phyloP scores from a whole-genome alignment of 2,329 filamentous ascomycete genomes.

The Arthrinium puccinioides region DNA sequence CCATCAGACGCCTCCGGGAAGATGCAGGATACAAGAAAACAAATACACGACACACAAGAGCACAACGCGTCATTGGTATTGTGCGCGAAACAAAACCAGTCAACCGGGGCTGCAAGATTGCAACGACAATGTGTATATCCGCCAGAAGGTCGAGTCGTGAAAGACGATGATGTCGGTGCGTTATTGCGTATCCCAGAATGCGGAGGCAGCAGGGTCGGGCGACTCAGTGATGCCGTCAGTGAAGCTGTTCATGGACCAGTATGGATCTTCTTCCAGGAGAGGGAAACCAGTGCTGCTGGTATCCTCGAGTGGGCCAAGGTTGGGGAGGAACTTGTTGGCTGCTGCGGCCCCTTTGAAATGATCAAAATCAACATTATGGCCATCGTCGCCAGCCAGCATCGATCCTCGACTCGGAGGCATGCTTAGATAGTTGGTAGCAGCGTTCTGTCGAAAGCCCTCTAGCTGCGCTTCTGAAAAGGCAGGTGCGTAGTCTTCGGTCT shows the following conservation, averaged over 20 bases:
- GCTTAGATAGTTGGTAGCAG: conserved; percentile 38
- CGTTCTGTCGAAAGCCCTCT: conserved; percentile 41
- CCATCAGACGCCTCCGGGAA: too few species aligned
- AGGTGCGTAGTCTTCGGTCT: conserved; percentile 51
- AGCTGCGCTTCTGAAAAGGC: conserved; percentile 34
- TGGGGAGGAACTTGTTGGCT: conserved; percentile 36
- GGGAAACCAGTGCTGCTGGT: conserved; percentile 32
- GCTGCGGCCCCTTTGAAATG: conserved; percentile 45
- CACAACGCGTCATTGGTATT: conserved; percentile 3
- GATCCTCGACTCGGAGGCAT: conserved; percentile 32
- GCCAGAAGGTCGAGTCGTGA: background rate
- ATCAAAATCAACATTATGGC: conserved; percentile 46
- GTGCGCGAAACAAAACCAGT: background rate
- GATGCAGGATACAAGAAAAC: background rate
- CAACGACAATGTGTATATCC: background rate
- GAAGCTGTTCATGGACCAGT: conserved; percentile 32
- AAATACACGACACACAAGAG: background rate
- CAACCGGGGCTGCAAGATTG: background rate
- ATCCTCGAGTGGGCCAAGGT: conserved; percentile 30
- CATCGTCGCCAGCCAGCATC: conserved; percentile 36
- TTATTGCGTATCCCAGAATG: conserved; percentile 18
- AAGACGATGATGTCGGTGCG: background rate
- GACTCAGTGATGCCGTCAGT: conserved; percentile 25
- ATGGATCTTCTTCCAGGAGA: conserved; percentile 37
- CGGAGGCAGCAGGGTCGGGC: conserved; percentile 23